Conservation (phyloP, 2,329 filamentous ascomycete species). For the Hortaea sp. region DNA sequence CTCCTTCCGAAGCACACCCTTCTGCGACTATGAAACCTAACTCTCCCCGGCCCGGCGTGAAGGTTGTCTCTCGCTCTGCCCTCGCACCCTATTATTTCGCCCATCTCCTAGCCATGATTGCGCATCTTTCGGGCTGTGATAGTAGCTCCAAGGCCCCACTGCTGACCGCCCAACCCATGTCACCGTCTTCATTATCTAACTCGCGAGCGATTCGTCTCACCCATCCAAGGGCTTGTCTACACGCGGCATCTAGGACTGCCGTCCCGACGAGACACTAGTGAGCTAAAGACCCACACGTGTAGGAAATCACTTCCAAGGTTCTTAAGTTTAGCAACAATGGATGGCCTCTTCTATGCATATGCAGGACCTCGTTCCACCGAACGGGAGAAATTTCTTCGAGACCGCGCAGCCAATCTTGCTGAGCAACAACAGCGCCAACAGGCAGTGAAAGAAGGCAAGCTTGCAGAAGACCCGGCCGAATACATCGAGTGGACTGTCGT, state of each 20-base stretch:
- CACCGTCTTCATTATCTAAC: no score
- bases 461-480: not conserved
- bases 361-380: slow-evolving; percentile 9
- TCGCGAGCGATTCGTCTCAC: no score
- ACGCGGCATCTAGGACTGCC: no score
- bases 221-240: no score
- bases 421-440: slow-evolving; percentile 4
- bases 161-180: no score
- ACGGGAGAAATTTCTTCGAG: slow-evolving; percentile 9
- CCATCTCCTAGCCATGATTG: no score
- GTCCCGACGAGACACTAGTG: no score
- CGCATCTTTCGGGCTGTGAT: no score
- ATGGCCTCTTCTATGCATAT: slow-evolving; percentile 13
- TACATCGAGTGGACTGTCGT: slow-evolving; percentile 3
- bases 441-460: not conserved
- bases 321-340: slow-evolving; percentile 1
- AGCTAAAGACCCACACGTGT: not conserved
- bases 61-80: not conserved
- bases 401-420: slow-evolving; percentile 7
- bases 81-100: no score
- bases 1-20: not conserved
- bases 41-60: not conserved
- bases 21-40: not conserved
- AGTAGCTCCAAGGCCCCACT: no score
- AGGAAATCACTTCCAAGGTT: not conserved